Evolutionary conservation across 164 flowering plant species (phyloP).

Genomic region (Warburgia ugandensis): DNA sequence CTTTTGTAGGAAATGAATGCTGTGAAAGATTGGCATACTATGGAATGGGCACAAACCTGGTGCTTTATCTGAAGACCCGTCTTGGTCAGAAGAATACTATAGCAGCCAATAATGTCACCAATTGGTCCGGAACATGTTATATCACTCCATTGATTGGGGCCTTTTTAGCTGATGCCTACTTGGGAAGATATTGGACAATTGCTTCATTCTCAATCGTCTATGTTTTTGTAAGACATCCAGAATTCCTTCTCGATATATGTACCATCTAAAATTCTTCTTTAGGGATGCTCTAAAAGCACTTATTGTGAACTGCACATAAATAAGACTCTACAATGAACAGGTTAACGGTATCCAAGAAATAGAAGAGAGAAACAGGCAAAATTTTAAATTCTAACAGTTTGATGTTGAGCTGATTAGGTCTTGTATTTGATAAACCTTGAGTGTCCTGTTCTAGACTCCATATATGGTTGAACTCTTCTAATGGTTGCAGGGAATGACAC

Average conservation of each 20-base stretch:
- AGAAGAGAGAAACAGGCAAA: background rate
- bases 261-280: constrained; percentile 2
- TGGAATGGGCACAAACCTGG: too few relatives aligned
- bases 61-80: constrained; percentile 19
- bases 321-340: too few relatives aligned
- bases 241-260: constrained; percentile 30
- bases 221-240: too few relatives aligned
- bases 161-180: constrained; percentile 35
- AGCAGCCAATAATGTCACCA: constrained; percentile 27
- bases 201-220: too few relatives aligned
- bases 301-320: background rate
- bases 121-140: constrained; percentile 41
- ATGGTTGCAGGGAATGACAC: constrained; percentile 44
- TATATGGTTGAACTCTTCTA: too few relatives aligned
- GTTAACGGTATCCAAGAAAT: too few relatives aligned
- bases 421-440: background rate
- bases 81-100: constrained; percentile 23
- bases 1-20: too few relatives aligned
- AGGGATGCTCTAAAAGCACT: background rate
- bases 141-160: constrained; percentile 34
- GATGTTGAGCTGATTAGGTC: background rate
- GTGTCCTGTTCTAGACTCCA: too few relatives aligned
- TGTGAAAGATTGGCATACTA: too few relatives aligned
- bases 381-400: background rate
- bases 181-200: too few relatives aligned